These are phyloP conservation scores for Aspergillus caelatus DNA, from an alignment of 2,329 filamentous ascomycete genomes.

Conservation along the genomic window DNA sequence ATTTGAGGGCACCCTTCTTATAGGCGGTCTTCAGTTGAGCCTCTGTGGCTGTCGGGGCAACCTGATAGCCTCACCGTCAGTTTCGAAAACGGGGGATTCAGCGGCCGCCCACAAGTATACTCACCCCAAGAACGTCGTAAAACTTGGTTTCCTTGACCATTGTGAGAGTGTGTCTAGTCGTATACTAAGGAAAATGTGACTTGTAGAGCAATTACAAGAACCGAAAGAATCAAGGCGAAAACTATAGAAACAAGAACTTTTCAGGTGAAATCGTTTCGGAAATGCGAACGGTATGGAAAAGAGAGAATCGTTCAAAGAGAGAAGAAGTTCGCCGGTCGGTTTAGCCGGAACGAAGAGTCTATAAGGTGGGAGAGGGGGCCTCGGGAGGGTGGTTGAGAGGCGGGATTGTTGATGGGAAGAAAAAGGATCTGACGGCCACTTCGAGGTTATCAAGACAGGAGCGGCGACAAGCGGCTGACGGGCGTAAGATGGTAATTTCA, in stretches of 20 bases:
- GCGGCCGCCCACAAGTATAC: conserved; percentile 19
- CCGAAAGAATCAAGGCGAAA: background rate
- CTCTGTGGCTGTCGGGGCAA: conserved; percentile 77
- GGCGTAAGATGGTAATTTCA: conserved; percentile 7
- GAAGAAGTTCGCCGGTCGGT: conserved; percentile 13
- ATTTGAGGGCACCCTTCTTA: conserved; percentile 85
- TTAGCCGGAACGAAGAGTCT: conserved; percentile 8
- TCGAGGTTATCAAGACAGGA: conserved; percentile 20
- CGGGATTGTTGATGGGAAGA: conserved; percentile 15
- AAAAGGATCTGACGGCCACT: conserved; percentile 13
- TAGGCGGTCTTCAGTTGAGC: conserved; percentile 92
- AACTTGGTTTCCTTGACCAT: conserved; percentile 57
- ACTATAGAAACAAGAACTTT: conserved; percentile 24
- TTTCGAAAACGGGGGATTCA: conserved; percentile 4
- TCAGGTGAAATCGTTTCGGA: conserved; percentile 9
- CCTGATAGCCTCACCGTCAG: conserved; percentile 55
- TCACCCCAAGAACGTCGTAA: conserved; percentile 53
- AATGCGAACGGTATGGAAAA: conserved; percentile 12
- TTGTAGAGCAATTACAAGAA: conserved; percentile 8
- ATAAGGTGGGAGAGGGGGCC: conserved; percentile 13
- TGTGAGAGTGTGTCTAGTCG: conserved; percentile 31
- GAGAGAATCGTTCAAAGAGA: conserved; percentile 13
- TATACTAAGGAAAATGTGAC: conserved; percentile 17
- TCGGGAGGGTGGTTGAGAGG: conserved; percentile 16
- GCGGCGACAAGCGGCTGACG: conserved; percentile 13